Percentiles rank a stretch among this genome's conserved stretches.
These are phyloP conservation scores for Glycine tomentella DNA, from an alignment of 306 rosid genomes.

Conservation along the genomic window DNA sequence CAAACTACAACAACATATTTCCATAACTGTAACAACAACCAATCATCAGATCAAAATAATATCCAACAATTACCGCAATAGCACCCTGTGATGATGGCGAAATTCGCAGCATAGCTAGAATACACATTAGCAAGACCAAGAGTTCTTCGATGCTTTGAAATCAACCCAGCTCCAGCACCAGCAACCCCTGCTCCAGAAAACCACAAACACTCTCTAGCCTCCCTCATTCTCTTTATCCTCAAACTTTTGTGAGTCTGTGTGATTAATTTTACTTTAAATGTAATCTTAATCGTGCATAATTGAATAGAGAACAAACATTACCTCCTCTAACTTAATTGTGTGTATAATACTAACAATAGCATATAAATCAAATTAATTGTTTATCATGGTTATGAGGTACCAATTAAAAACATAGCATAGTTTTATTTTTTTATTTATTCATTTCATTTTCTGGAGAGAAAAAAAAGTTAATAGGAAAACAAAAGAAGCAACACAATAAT, in stretches of 20 bases:
- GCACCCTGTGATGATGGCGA: conserved; percentile 78
- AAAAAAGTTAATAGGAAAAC: not conserved
- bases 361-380: not conserved
- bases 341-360: not conserved
- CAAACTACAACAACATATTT: conserved; percentile 5
- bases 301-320: not conserved
- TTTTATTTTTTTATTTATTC: not conserved
- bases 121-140: conserved; percentile 70
- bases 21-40: conserved; percentile 25
- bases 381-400: not conserved
- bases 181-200: conserved; percentile 63
- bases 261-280: not conserved
- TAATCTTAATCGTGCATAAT: not conserved
- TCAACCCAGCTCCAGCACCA: conserved; percentile 85
- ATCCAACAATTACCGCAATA: conserved; percentile 70
- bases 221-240: conserved; percentile 6
- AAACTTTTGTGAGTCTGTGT: not conserved
- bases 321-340: not conserved
- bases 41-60: conserved; percentile 11
- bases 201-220: conserved; percentile 20
- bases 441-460: conserved; percentile 7
- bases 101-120: conserved; percentile 81
- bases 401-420: not conserved
- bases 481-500: not conserved
- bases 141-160: conserved; percentile 76